Base-by-base conservation (phyloP, 106 monocot genomes). In the Dioscorea zingiberensis region DNA sequence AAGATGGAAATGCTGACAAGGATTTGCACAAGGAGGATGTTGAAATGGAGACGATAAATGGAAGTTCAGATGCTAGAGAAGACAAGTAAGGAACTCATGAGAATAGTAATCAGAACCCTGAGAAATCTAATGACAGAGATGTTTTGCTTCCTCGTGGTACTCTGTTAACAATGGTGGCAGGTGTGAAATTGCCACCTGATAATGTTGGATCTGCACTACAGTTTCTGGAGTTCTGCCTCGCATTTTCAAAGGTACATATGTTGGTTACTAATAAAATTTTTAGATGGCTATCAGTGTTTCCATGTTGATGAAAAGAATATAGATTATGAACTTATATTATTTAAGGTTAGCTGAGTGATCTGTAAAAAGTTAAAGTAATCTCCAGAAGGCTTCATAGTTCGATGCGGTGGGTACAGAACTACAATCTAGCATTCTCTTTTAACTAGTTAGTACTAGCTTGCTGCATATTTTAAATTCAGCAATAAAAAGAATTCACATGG, bases 171-270 rank as follows among this genome's bases (percentile, higher is more conserved):
- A 55, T 59, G 26, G 63, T 85, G 56, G 78, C 70, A 7, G 84
- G 81, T 25, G 28, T 64, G 17, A 73, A 85, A 45, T 59, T 81
- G 26, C 60, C 51, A 1, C 27, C 32, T 54, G 62, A 89, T 46
- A 76, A 85, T 70, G 61, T 84, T 61, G 84, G 88, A 15, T 21
- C 47, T 25, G 81, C 78, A 9, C 57, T 89, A 49, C 88, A 89
- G 48, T 89, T 89, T 54, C 25, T 89, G 58, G 88, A 89, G 47
- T 89, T 85, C 28, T 89, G 84, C 61, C 73, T 62, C n/a, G 55
- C 81, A 27, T 89, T 89, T 55, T 69, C 81, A 30, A 67, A 89
- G 88, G 88, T 89, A 75, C 44, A 67, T 32, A 53, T 0, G 51
- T 54, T 29, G 38, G 38, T 38, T 6, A 0, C 38, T 38, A 38